Base-by-base conservation (phyloP, 2,329 filamentous ascomycete species). In the Blastomyces emzantsi region DNA sequence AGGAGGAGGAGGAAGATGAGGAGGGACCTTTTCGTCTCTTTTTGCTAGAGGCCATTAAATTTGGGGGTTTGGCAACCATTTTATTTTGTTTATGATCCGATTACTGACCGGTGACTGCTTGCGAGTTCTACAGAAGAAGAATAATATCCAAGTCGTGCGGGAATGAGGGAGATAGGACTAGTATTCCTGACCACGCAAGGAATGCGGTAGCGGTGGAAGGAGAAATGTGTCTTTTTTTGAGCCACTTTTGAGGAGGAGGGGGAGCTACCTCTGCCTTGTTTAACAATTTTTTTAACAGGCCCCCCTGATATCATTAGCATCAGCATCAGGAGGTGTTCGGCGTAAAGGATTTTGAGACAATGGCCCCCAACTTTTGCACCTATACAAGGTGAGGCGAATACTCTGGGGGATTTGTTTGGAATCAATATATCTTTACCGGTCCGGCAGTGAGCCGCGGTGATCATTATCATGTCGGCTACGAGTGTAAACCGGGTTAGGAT, bases 111-210 rank as follows among this genome's bases (percentile, higher is more conserved):
- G 47, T 39, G 36, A 9, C 15, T 56, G 15, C 43, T 63, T 49
- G 19, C 57, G 7, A 11, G 15, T 41, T 58, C 62, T 65, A 60
- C 65, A 75, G 74, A 76, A 74, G 63, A 76, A 75, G 68, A 72
- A 76, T 66, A 75, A 76, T 62, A 72, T 76, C 33, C 74, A 76
- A 65, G 73, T 76, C 36, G 74, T 76, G 8, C 74, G 75, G 67
- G 73, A 76, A 62, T 68, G 60, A 65, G n/a, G 13, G 51, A 39
- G 33, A 3, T 6, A 33, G 15, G 13, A 15, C 22, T 28, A 22
- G n/a, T 19, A 22, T 17, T 59, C 33, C 33, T 36, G 33, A 36
- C 4, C 1, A 36, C 15, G 8, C 13, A 30, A 13, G 51, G 2
- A 25, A 54, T 33, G 51, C 5, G 22, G 25, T 19, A 13, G 9